Evolutionary conservation across 768 basidiomycete genomes (phyloP).

Genomic region (Leucocoprinus leucothites): DNA sequence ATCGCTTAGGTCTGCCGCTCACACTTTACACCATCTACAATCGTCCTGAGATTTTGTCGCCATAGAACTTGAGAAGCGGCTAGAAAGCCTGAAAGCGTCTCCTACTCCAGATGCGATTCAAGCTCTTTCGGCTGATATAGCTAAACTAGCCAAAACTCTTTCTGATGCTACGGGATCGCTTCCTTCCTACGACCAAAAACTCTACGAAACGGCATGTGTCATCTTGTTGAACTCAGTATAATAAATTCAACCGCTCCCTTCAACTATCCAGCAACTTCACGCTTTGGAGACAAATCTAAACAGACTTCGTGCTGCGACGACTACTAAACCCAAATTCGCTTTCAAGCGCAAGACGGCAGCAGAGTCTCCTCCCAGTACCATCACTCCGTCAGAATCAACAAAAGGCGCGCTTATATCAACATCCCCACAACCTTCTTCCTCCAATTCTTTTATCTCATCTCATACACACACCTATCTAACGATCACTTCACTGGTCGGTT

Average conservation of each 20-base stretch:
- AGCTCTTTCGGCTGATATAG: conserved; percentile 45
- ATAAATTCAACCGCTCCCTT: background rate
- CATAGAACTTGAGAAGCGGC: conserved; percentile 46
- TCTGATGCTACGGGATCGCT: conserved; percentile 62
- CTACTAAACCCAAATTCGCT: conserved; percentile 58
- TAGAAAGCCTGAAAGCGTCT: conserved; percentile 37
- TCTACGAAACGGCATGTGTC: conserved; percentile 44
- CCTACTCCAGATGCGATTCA: conserved; percentile 36
- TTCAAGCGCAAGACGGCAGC: conserved; percentile 48
- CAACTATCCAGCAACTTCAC: conserved; percentile 56
- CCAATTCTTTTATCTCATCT: conserved; percentile 41
- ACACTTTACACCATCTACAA: conserved; percentile 10
- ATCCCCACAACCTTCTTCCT: conserved; percentile 17
- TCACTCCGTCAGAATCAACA: background rate
- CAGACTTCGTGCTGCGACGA: conserved; percentile 39
- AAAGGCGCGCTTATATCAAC: background rate
- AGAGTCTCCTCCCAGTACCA: conserved; percentile 12
- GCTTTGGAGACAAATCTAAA: conserved; percentile 55
- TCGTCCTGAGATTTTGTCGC: conserved; percentile 10
- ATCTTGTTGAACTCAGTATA: background rate
- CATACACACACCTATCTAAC: conserved; percentile 47
- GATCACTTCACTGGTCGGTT: conserved; percentile 32
- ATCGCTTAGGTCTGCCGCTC: conserved; percentile 45
- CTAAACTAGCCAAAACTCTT: conserved; percentile 59
- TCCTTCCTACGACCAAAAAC: conserved; percentile 72